Conservation (phyloP, 192 early-diverging fungal species). For the Bifiguratus adelaidae region DNA sequence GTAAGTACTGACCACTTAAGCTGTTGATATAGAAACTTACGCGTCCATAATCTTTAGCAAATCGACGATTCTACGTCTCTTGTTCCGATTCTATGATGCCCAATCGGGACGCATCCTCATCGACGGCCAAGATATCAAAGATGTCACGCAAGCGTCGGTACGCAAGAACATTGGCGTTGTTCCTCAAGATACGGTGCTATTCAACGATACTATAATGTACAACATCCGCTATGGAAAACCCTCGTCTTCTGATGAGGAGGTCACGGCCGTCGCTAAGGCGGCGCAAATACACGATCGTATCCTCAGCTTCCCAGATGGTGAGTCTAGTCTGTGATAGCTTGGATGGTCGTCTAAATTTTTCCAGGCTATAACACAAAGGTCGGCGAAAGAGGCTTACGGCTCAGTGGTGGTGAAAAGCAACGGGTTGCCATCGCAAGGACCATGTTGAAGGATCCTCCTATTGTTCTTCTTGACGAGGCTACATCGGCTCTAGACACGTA, state of each 20-base stretch:
- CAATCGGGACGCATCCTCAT: constrained; percentile 70
- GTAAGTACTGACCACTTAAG: constrained; percentile 4
- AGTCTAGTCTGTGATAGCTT: constrained; percentile 3
- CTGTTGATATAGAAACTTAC: not conserved
- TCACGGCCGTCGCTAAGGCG: constrained; percentile 55
- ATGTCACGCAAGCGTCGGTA: constrained; percentile 58
- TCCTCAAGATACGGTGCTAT: constrained; percentile 91
- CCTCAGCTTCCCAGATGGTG: constrained; percentile 60
- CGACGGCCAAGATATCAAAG: constrained; percentile 73
- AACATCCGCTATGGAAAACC: constrained; percentile 86
- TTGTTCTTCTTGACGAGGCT: constrained; percentile 82
- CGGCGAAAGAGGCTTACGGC: constrained; percentile 61
- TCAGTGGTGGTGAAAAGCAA: constrained; percentile 92
- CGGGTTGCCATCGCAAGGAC: constrained; percentile 80
- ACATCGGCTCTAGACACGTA: constrained; percentile 81
- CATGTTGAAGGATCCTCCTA: constrained; percentile 52
- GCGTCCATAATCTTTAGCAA: constrained; percentile 20
- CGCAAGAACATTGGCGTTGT: constrained; percentile 85
- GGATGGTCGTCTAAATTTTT: not conserved
- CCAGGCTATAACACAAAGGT: constrained; percentile 45
- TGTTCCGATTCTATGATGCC: constrained; percentile 91
- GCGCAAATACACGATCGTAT: constrained; percentile 82
- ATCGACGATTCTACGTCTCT: constrained; percentile 64
- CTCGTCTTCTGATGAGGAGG: constrained; percentile 54
- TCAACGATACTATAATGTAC: constrained; percentile 91